Percentiles rank a stretch among this genome's conserved stretches.
Evolutionary conservation across 2,329 filamentous ascomycete species (phyloP).

Genomic region (Lasiodiplodia citricola): DNA sequence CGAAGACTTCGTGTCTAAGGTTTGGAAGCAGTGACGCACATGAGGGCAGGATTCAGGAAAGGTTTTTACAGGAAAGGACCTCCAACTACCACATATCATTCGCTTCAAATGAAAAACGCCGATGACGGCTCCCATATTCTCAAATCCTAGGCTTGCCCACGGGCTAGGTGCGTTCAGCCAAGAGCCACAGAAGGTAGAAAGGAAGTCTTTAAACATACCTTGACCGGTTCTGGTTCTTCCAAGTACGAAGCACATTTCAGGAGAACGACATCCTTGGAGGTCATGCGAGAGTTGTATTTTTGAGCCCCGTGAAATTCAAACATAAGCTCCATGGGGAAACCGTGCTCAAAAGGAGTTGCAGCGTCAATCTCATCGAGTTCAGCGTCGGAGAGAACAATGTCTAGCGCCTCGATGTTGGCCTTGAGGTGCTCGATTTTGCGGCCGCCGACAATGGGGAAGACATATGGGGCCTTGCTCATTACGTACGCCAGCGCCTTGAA

Average conservation of each 20-base stretch:
- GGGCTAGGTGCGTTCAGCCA: neutral
- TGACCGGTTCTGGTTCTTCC: conserved; percentile 7
- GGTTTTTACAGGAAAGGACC: neutral
- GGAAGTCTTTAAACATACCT: neutral
- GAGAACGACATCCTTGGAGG: conserved; percentile 11
- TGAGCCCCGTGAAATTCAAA: conserved; percentile 34
- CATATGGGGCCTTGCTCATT: conserved; percentile 71
- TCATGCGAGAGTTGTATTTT: conserved; percentile 21
- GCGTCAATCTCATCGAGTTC: conserved; percentile 62
- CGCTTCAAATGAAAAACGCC: neutral
- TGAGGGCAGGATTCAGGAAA: neutral
- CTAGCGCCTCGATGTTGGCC: conserved; percentile 64
- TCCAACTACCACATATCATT: neutral
- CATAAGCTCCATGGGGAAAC: conserved; percentile 59
- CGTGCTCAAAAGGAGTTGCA: conserved; percentile 59
- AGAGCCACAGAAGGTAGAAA: neutral
- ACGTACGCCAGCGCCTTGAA: conserved; percentile 70
- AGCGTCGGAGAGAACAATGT: conserved; percentile 55
- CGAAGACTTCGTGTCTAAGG: conserved; percentile 3
- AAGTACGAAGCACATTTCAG: conserved; percentile 11
- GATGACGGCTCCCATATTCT: neutral
- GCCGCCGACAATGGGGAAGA: conserved; percentile 76
- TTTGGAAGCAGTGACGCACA: conserved; percentile 4
- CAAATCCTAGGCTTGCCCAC: neutral
- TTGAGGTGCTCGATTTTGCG: conserved; percentile 74